Evolutionary conservation across 352 stramenopile species (phyloP).

Genomic region (Globisporangium middletonii): DNA sequence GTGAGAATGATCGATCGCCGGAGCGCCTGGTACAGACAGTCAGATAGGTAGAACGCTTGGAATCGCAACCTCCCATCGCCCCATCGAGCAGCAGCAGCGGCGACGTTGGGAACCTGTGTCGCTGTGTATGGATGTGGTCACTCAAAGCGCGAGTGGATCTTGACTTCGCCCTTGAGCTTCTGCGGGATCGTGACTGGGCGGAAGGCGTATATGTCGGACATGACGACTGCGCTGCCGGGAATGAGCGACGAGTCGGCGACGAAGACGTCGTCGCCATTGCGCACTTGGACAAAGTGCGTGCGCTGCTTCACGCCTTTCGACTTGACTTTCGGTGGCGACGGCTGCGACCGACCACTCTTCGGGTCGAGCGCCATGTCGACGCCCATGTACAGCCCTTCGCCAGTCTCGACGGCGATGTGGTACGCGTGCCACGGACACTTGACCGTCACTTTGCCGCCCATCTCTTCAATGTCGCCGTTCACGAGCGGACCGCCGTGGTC

Average conservation of each 20-base stretch:
- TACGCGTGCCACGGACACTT: conserved; percentile 86
- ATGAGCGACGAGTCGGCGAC: conserved; percentile 72
- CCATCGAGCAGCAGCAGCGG: too few species aligned
- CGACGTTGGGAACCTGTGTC: too few species aligned
- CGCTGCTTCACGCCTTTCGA: conserved; percentile 84
- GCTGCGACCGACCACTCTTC: conserved; percentile 33
- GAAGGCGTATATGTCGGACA: conserved; percentile 78
- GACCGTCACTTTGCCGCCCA: conserved; percentile 68
- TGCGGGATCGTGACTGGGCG: conserved; percentile 35
- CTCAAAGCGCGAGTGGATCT: conserved; percentile 70
- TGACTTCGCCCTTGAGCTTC: conserved; percentile 35
- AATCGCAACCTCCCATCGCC: too few species aligned
- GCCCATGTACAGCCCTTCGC: conserved; percentile 82
- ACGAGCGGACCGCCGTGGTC: conserved; percentile 75
- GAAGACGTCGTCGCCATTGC: conserved; percentile 61
- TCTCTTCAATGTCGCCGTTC: conserved; percentile 82
- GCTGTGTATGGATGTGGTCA: conserved; percentile 13
- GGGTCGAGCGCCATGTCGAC: conserved; percentile 61
- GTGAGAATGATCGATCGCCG: neutral
- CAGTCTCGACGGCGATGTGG: conserved; percentile 74
- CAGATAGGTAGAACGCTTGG: too few species aligned
- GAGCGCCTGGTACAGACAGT: too few species aligned
- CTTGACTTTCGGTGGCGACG: conserved; percentile 54
- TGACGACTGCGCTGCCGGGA: conserved; percentile 31
- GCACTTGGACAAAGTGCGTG: conserved; percentile 72